These are phyloP conservation scores for Eucalyptus cloeziana DNA, from an alignment of 345 rosid genomes.

Conservation along the genomic window DNA sequence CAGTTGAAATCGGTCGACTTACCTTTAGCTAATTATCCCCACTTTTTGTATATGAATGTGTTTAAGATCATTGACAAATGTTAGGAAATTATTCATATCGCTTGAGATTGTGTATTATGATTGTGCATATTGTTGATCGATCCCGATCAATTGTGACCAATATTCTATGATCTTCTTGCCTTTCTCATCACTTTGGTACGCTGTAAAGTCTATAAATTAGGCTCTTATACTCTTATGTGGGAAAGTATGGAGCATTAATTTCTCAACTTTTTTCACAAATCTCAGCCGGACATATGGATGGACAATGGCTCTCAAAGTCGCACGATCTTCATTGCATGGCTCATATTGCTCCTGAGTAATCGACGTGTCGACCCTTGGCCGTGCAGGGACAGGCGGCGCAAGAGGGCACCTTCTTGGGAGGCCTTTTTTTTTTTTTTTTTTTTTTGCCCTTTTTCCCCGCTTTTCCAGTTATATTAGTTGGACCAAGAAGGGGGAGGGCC, in stretches of 20 bases:
- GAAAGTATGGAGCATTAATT: neutral
- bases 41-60: neutral
- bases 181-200: too few relatives aligned
- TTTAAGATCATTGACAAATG: neutral
- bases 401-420: neutral
- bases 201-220: neutral
- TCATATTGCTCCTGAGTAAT: neutral
- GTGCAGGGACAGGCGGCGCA: neutral
- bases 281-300: neutral
- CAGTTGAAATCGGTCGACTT: neutral
- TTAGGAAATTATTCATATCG: too few relatives aligned
- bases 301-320: neutral
- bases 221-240: rapidly evolving
- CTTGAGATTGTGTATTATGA: too few relatives aligned
- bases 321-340: neutral
- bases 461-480: neutral
- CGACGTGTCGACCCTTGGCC: neutral
- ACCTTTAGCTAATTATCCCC: neutral
- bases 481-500: neutral
- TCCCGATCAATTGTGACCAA: neutral
- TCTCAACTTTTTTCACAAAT: neutral
- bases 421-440: neutral
- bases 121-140: neutral
- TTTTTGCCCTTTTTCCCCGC: too few relatives aligned
- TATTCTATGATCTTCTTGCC: neutral